Evolutionary conservation across 1,284 basidiomycete genomes (phyloP), one percentile per base, ranked within the genome.

Genomic region (Microbotryum silenes-acaulis): DNA sequence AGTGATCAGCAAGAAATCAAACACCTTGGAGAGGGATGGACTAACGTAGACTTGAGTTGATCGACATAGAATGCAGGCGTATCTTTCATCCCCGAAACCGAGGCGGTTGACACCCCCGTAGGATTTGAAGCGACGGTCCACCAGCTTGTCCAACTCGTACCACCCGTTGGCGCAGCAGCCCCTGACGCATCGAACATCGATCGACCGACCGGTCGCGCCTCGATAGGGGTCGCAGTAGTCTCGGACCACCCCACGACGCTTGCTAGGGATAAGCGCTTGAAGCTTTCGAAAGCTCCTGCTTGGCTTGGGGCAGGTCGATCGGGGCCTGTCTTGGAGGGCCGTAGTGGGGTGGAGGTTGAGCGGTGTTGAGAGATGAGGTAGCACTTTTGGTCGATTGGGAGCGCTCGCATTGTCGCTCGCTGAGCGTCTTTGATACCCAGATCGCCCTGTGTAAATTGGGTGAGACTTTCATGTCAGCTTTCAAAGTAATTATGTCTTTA

Each of bases 351-450:
- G 85, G 84, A 33, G 78, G 77, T 20, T 20, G 59, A 46, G 12
- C 59, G 58, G 14, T 70, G 70, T 44, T 69, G 69, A 9, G 50
- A 4, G 42, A 91, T 75, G 2, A 92, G 75, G 67, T 85, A 86
- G 51, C 79, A 80, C 75, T 88, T 89, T 70, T 86, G 83, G 57
- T 86, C 82, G 8, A 75, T 65, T 0, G 87, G 77, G 18, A 92
- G 75, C 5, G 81, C 76, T 61, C 83, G 78, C 84, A 91, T 87
- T 1, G 80, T 81, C 7, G 78, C 78, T 51, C 87, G 81, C 68
- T 83, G 83, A 1, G 82, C 79, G 18, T 83, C 86, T 72, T 87
- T 89, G 61, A 91, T 74, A 14, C 83, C 88, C 25, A 89, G 72
- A n/a, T 84, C 81, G 65, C 87, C 82, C 87, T 85, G 54, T n/a